phyloP scores from a whole-genome alignment of 2,329 filamentous ascomycete genomes.

The Setomelanomma holmii region DNA sequence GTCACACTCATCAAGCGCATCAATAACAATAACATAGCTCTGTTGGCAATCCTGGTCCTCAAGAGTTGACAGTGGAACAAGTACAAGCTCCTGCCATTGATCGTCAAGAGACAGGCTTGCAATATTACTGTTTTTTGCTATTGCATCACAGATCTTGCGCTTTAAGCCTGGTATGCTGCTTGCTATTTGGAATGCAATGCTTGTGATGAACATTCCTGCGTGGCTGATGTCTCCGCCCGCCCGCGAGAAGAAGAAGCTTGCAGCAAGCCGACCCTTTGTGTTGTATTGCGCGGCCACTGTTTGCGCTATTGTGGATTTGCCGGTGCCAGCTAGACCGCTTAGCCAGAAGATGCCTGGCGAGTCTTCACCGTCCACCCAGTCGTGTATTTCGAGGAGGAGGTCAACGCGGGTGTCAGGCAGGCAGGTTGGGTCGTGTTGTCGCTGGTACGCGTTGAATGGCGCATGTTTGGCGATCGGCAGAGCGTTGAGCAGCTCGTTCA shows the following conservation, averaged over 20 bases:
- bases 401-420: slow-evolving; percentile 28
- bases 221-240: slow-evolving; percentile 18
- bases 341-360: slow-evolving; percentile 39
- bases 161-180: slow-evolving; percentile 4
- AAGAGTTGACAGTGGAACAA: slow-evolving; percentile 15
- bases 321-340: slow-evolving; percentile 37
- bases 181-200: slow-evolving; percentile 20
- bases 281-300: slow-evolving; percentile 30
- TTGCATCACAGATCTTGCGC: background rate
- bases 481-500: background rate
- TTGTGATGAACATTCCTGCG: slow-evolving; percentile 21
- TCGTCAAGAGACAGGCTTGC: slow-evolving; percentile 15
- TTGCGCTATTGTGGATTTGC: slow-evolving; percentile 44
- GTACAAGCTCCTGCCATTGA: slow-evolving; percentile 26
- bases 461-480: no score
- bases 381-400: slow-evolving; percentile 29
- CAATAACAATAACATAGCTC: slow-evolving; percentile 18
- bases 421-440: slow-evolving; percentile 29
- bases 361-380: slow-evolving; percentile 22
- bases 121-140: no score
- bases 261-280: slow-evolving; percentile 9
- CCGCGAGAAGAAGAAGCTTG: slow-evolving; percentile 30
- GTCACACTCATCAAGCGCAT: slow-evolving; percentile 46
- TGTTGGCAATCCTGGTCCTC: background rate
- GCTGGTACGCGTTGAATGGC: slow-evolving; percentile 29